Base-by-base conservation (phyloP, 2,329 filamentous ascomycete species). In the Corniculantispora saksenae region DNA sequence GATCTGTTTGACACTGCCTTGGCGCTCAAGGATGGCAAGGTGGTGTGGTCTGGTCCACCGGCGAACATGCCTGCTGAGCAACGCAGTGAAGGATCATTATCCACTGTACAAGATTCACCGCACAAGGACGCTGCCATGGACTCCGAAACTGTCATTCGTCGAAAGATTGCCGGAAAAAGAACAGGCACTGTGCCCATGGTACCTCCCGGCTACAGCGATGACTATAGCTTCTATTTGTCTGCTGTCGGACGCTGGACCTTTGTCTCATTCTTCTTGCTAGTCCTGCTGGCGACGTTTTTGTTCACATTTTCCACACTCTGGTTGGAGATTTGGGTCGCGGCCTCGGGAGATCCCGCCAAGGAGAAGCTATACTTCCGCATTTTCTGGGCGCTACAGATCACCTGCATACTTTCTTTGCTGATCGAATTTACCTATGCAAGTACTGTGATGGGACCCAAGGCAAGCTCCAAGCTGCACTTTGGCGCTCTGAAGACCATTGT, bases 141-240 rank as follows among this genome's bases (percentile, higher is more conserved):
- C 21, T 13, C 6, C 29, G 29, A 13, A 25, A 13, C 2, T 2
- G 2, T 17, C 10, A 25, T 8, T 15, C 8, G 8, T 40, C 45
- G 29, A 8, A 51, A 51, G 10, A 6, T 29, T 27, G 32, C 32
- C n/a, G 21, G 15, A 7, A 51, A 60, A n/a, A 25, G 13, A 3
- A 27, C 45, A 8, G 57, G 57, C 15, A 60, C 57, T 10, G 43
- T 60, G 15, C 57, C 57, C 21, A 60, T 63, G 51, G 50, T 54
- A 23, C 61, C 51, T 3, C 61, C 61, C 2, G 61, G 61, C 8
- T 38, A 38, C 12, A 35, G 27, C 40, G 61, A 54, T 21, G 43
- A 63, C 40, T 63, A 63, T 15, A 54, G 50, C 35, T 55, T 63
- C 35, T 63, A 63, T 19, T 63, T 63, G 56, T 40, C 50, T 13